Percentiles rank a stretch among this genome's conserved stretches.
Evolutionary conservation across 805 yeast genomes (phyloP).

Genomic region (Myxozyma udenii): DNA sequence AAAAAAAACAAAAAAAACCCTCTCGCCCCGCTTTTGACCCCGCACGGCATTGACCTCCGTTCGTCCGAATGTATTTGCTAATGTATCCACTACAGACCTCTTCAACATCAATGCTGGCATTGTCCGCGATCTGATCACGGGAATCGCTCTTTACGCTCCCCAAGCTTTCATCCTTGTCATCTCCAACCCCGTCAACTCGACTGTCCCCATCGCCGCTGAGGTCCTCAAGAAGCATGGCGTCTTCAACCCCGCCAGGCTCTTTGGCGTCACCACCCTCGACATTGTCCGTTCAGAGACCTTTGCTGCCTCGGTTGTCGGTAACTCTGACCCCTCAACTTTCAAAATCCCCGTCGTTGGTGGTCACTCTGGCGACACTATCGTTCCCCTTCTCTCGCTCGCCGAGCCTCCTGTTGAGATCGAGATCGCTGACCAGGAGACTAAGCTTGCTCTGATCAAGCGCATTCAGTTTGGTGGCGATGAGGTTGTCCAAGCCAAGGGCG

Average conservation of each 20-base stretch:
- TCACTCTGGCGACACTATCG: conserved; percentile 92
- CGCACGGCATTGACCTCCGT: neutral
- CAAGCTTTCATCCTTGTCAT: conserved; percentile 75
- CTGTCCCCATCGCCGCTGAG: conserved; percentile 85
- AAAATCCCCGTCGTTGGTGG: conserved; percentile 83
- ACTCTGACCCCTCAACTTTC: conserved; percentile 47
- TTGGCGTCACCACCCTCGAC: conserved; percentile 89
- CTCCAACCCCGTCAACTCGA: conserved; percentile 91
- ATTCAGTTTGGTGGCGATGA: conserved; percentile 97
- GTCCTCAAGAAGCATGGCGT: conserved; percentile 65
- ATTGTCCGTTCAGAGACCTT: conserved; percentile 84
- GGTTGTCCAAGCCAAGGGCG: conserved; percentile 91
- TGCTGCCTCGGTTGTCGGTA: conserved; percentile 54
- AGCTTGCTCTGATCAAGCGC: conserved; percentile 70
- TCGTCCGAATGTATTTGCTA: neutral
- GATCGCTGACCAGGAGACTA: conserved; percentile 40
- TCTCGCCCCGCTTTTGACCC: no score
- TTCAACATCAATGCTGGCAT: conserved; percentile 82
- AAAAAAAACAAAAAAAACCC: no score
- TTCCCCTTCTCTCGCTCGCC: conserved; percentile 65
- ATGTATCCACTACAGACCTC: conserved; percentile 41
- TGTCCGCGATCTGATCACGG: conserved; percentile 67
- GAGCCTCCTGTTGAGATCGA: conserved; percentile 38
- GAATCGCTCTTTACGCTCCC: conserved; percentile 69
- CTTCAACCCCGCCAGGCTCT: conserved; percentile 66